Conservation (phyloP, 2,329 filamentous ascomycete species). For the Verticillium albo-atrum region DNA sequence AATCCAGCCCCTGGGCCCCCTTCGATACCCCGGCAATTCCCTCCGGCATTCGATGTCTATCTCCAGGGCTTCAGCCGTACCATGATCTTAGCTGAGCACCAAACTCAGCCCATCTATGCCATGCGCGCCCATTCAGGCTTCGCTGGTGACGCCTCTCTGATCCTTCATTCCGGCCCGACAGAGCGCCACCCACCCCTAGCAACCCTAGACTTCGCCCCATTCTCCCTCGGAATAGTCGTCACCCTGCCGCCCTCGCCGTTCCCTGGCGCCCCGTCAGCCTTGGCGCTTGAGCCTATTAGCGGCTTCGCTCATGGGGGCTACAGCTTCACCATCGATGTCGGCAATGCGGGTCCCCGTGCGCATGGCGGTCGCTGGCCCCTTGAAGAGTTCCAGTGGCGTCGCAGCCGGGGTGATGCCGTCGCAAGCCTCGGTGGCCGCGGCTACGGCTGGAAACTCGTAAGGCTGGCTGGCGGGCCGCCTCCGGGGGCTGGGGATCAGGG, state of each 20-base stretch:
- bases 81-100: slow-evolving; percentile 9
- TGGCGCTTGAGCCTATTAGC: slow-evolving; percentile 1
- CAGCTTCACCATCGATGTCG: slow-evolving; percentile 28
- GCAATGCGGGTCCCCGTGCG: slow-evolving; percentile 1
- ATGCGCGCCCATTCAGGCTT: slow-evolving; percentile 9
- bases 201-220: slow-evolving; percentile 6
- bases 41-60: slow-evolving; percentile 12
- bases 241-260: slow-evolving; percentile 6
- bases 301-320: slow-evolving; percentile 17
- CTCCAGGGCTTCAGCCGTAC: slow-evolving; percentile 11
- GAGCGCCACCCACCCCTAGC: slow-evolving; percentile 9
- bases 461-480: slow-evolving; percentile 19
- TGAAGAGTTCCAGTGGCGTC: slow-evolving; percentile 40
- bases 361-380: slow-evolving; percentile 1
- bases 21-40: slow-evolving; percentile 9
- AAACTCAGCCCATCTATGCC: slow-evolving; percentile 11
- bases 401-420: slow-evolving; percentile 28
- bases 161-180: slow-evolving; percentile 12
- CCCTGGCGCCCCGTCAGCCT: slow-evolving; percentile 5
- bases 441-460: slow-evolving; percentile 36
- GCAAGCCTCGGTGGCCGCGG: slow-evolving; percentile 22
- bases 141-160: slow-evolving; percentile 8
- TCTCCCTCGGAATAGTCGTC: slow-evolving; percentile 5
- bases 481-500: slow-evolving; percentile 7
- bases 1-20: background rate